Percentiles rank a stretch among this genome's conserved stretches.
These are phyloP conservation scores for Wickerhamiella azymoides DNA, from an alignment of 805 yeast genomes.

Conservation along the genomic window DNA sequence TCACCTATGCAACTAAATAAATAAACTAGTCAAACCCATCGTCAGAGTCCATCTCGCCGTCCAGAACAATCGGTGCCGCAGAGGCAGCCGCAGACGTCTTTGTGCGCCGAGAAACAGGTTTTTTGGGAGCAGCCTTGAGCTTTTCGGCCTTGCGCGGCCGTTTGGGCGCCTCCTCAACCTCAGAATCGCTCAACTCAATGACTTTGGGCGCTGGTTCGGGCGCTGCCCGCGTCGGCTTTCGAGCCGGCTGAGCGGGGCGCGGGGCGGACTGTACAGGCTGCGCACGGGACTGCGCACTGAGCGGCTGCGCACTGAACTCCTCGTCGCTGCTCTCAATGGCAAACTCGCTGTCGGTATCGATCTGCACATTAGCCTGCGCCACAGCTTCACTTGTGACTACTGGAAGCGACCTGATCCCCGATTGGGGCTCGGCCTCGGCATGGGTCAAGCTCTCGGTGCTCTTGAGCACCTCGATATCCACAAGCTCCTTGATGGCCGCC, in stretches of 20 bases:
- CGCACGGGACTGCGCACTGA: too few relatives aligned
- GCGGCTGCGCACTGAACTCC: neutral
- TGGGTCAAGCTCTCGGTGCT: neutral
- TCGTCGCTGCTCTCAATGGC: neutral
- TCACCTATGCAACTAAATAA: neutral
- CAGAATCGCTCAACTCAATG: too few relatives aligned
- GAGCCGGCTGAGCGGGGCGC: neutral
- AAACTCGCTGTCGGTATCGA: neutral
- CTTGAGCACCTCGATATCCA: slow-evolving; percentile 17
- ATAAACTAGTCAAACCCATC: slow-evolving; percentile 7
- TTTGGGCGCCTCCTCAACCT: too few relatives aligned
- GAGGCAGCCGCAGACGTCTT: neutral
- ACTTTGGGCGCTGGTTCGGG: neutral
- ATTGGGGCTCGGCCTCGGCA: neutral
- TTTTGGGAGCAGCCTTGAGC: neutral
- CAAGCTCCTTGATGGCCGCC: slow-evolving; percentile 39
- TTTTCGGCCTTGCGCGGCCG: too few relatives aligned
- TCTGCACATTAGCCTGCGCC: neutral
- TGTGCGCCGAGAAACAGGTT: neutral
- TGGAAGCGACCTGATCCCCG: neutral
- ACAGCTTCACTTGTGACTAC: neutral
- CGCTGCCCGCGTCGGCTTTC: too few relatives aligned
- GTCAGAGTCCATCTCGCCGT: slow-evolving; percentile 5
- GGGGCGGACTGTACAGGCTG: neutral
- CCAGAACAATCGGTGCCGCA: neutral